Evolutionary conservation across 2,329 filamentous ascomycete genomes (phyloP).

Genomic region (Epichloe uncinata): DNA sequence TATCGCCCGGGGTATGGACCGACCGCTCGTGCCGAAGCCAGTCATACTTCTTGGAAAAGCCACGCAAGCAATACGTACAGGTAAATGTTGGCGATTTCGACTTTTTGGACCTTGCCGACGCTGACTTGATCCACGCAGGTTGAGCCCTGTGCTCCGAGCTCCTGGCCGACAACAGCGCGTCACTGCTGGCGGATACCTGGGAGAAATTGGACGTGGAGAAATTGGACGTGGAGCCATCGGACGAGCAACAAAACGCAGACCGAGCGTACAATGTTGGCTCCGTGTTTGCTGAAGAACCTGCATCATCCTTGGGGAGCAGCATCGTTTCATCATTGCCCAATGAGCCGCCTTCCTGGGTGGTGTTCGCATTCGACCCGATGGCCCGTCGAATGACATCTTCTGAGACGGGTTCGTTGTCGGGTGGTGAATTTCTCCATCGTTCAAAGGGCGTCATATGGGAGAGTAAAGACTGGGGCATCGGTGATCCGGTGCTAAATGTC

Average conservation of each 20-base stretch:
- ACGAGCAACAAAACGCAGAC: constrained; percentile 12
- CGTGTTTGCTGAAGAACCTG: constrained; percentile 18
- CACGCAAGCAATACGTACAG: constrained; percentile 25
- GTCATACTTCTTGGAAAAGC: constrained; percentile 27
- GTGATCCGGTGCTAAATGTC: constrained; percentile 26
- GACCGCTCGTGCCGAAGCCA: constrained; percentile 36
- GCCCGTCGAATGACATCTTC: constrained; percentile 25
- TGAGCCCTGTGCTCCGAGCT: constrained; percentile 2
- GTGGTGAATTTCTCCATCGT: constrained; percentile 27
- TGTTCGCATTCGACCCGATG: constrained; percentile 4
- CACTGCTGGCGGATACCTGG: constrained; percentile 7
- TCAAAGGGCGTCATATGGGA: constrained; percentile 32
- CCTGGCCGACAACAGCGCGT: constrained; percentile 1
- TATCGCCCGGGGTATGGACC: constrained; percentile 29
- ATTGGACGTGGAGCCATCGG: constrained; percentile 7
- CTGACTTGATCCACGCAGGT: constrained; percentile 6
- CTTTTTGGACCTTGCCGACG: constrained; percentile 4
- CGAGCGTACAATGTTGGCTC: constrained; percentile 14
- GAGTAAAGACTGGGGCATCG: constrained; percentile 24
- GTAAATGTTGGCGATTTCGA: constrained; percentile 16
- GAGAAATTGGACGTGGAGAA: constrained; percentile 6
- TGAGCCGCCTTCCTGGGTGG: not conserved
- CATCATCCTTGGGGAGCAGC: constrained; percentile 11
- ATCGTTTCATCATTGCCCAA: not conserved
- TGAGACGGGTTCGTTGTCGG: constrained; percentile 30